Base-by-base conservation (phyloP, 305 asterid genomes). In the Striga hermonthica region DNA sequence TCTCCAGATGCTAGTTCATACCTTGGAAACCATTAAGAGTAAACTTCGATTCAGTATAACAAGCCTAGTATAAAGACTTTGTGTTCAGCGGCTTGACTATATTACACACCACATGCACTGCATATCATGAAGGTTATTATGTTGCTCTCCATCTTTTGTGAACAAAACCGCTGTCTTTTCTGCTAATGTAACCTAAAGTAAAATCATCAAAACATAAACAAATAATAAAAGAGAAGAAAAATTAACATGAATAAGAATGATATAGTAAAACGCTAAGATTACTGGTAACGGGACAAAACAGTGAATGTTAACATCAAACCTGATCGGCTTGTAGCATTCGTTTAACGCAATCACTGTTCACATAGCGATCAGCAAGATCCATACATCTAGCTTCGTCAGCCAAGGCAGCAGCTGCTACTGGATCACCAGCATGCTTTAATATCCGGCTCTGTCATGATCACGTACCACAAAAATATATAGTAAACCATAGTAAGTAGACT, bases 301-400 rank as follows among this genome's bases (percentile, higher is more conserved):
- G 43, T 59, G 13, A n/a, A 37, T 16, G 39, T 45, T 64, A 60
- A 70, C 13, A 68, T 54, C 68, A 62, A 67, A 94, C 99, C 96
- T 88, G 91, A 78, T 94, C 99, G 47, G 99, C 98, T 82, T 94
- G 96, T 85, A 94, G 89, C 98, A 94, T 90, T 57, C 96, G 90
- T 75, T 88, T 94, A 74, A 94, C 96, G 38, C 97, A 94, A 71
- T 88, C 90, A 78, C 96, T 94, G 69, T 94, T 94, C 75, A 94
- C 81, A 53, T 90, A 90, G 58, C 98, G 99, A 80, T 94, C 99
- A 40, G 99, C 97, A 70, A 94, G 96, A 88, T 94, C 99, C 96
- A 94, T 85, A 70, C 95, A 81, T 82, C 99, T 84, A 68, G 98
- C 99, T 82, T 94, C 99, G 80, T 94, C 96, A 69, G 99, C 97